Conservation (phyloP, 345 rosid species). For the Jatropha curcas region DNA sequence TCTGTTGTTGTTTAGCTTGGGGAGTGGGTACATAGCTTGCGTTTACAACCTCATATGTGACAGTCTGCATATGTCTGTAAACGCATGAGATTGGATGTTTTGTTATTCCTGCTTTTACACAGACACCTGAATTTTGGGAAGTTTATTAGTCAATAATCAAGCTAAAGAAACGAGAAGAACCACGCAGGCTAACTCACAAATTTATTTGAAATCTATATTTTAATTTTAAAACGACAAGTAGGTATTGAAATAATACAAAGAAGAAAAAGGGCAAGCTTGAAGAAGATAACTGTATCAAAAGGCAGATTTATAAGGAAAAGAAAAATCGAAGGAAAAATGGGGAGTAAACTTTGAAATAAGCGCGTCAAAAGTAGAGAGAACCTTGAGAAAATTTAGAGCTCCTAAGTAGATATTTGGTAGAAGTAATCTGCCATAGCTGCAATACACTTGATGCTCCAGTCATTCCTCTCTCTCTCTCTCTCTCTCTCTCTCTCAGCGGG, state of each 20-base stretch:
- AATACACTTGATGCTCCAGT: constrained; percentile 28
- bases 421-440: constrained; percentile 36
- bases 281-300: too few relatives aligned
- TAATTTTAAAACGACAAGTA: not conserved
- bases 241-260: too few relatives aligned
- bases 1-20: constrained; percentile 25
- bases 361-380: constrained; percentile 13
- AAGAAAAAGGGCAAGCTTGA: too few relatives aligned
- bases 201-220: not conserved
- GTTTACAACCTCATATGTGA: constrained; percentile 43
- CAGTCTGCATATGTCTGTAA: constrained; percentile 54
- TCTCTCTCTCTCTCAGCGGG: too few relatives aligned
- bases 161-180: not conserved
- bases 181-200: too few relatives aligned
- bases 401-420: constrained; percentile 21
- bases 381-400: constrained; percentile 30
- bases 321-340: too few relatives aligned
- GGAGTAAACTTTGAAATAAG: too few relatives aligned
- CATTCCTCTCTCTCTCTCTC: constrained; percentile 22
- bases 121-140: constrained; percentile 28
- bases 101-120: constrained; percentile 17
- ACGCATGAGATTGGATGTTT: constrained; percentile 44
- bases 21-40: constrained; percentile 63
- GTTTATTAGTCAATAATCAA: not conserved
- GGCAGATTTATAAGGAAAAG: too few relatives aligned